These are phyloP conservation scores for Telfairia occidentalis DNA, from an alignment of 331 rosid species.

Conservation along the genomic window DNA sequence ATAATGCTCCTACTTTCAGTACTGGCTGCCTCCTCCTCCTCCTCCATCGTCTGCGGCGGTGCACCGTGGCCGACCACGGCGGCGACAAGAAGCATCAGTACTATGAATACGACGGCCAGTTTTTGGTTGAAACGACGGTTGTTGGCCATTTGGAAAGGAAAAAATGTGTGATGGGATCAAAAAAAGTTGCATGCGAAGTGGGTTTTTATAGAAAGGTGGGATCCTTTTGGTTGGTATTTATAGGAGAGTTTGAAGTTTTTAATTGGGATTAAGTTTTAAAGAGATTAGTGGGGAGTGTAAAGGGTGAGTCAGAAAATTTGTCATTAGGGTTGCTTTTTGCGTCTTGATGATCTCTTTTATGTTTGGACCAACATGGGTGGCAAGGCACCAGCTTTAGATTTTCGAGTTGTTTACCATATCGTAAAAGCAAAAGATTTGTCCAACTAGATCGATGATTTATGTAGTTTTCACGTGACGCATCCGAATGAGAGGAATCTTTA, in stretches of 20 bases:
- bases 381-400: background rate
- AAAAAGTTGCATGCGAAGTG: background rate
- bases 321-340: conserved; percentile 1
- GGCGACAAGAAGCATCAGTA: background rate
- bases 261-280: background rate
- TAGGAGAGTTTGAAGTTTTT: background rate
- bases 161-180: background rate
- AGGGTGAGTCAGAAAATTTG: background rate
- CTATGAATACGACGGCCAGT: background rate
- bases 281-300: background rate
- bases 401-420: conserved; percentile 2
- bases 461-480: too few relatives aligned
- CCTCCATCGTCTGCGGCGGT: background rate
- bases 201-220: background rate
- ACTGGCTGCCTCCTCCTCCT: background rate
- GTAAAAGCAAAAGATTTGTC: background rate
- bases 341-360: background rate
- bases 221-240: background rate
- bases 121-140: background rate
- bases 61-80: background rate
- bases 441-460: too few relatives aligned
- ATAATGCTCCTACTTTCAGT: background rate
- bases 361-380: background rate
- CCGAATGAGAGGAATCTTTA: too few relatives aligned
- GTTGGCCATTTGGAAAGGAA: background rate